Conservation (phyloP, 805 yeast genomes). For the Wickerhamiella parazyma region DNA sequence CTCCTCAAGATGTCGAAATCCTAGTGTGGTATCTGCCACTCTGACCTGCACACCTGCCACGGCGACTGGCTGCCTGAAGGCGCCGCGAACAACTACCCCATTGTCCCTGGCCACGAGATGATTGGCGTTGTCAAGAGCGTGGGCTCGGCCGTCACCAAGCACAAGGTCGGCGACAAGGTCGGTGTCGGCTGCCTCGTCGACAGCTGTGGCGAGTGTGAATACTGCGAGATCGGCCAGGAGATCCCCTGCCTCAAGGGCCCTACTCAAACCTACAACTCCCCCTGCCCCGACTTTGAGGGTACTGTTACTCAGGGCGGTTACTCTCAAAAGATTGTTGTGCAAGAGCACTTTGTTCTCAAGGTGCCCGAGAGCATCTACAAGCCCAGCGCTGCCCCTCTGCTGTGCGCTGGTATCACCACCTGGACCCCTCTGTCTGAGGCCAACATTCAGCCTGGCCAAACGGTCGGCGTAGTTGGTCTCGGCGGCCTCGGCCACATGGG, state of each 20-base stretch:
- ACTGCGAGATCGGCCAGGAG: neutral
- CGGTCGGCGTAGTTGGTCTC: conserved; percentile 47
- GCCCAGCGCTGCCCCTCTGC: conserved; percentile 51
- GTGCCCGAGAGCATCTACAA: conserved; percentile 44
- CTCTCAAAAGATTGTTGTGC: conserved; percentile 26
- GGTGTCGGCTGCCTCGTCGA: conserved; percentile 33
- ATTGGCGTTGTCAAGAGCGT: conserved; percentile 72
- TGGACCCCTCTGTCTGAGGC: conserved; percentile 47
- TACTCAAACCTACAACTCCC: conserved; percentile 21
- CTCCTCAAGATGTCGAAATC: conserved; percentile 63
- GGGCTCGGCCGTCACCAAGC: conserved; percentile 55
- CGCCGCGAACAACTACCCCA: conserved; percentile 58
- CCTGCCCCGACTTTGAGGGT: conserved; percentile 1
- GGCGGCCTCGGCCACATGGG: conserved; percentile 60
- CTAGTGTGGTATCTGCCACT: conserved; percentile 89
- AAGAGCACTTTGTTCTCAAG: conserved; percentile 49
- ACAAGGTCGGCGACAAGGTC: conserved; percentile 67
- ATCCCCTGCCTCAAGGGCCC: neutral
- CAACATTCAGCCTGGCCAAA: conserved; percentile 36
- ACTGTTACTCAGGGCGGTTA: conserved; percentile 41
- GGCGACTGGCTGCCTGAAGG: conserved; percentile 61
- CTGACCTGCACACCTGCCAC: conserved; percentile 87
- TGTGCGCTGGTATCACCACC: conserved; percentile 69
- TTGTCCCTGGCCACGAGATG: conserved; percentile 85
- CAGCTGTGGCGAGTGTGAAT: conserved; percentile 3